Evolutionary conservation across 148 eudicot genomes (phyloP), one percentile per base, ranked within the genome.

Genomic region (Spergularia bocconei): DNA sequence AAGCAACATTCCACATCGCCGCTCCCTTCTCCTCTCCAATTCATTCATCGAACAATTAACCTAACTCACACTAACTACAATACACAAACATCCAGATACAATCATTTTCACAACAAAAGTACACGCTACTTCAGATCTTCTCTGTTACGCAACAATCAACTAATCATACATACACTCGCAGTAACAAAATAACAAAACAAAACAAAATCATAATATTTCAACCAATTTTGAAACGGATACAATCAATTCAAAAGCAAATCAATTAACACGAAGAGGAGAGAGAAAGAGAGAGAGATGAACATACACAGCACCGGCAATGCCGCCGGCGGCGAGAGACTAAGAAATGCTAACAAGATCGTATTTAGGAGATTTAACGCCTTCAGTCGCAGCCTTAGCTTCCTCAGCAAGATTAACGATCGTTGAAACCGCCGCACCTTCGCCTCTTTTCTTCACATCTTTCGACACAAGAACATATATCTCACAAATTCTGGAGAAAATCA

Each of bases 321-420:
- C 97, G 56, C 92, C 97, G 29, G 97, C 97, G 61, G 87, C 86
- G 17, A 90, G 95, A 61, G 97, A 92, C 70, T 92, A 90, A 53
- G 85, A 79, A 73, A 92, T 82, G 69, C 84, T 83, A 39, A 82
- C 71, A 67, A 87, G 39, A n/a, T n/a, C 88, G 63, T 79, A 53
- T 36, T 76, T 79, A 0, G 92, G 92, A 75, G 92, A 74, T 70
- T 92, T 87, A 29, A 88, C 93, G 12, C 90, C 88, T 77, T 87
- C 97, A 17, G 87, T 81, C 12, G 88, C 89, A 5, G 86, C 83
- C 84, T 91, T 93, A 8, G 96, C 96, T 77, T 91, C 93, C 57
- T 81, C 98, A 4, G 98, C 98, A 75, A 91, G 81, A 77, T 91
- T 87, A 2, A 88, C 98, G 72, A 91, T 83, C 82, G 89, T 90